phyloP scores from a whole-genome alignment of 1,139 yeast species.

The Taphrina populina region DNA sequence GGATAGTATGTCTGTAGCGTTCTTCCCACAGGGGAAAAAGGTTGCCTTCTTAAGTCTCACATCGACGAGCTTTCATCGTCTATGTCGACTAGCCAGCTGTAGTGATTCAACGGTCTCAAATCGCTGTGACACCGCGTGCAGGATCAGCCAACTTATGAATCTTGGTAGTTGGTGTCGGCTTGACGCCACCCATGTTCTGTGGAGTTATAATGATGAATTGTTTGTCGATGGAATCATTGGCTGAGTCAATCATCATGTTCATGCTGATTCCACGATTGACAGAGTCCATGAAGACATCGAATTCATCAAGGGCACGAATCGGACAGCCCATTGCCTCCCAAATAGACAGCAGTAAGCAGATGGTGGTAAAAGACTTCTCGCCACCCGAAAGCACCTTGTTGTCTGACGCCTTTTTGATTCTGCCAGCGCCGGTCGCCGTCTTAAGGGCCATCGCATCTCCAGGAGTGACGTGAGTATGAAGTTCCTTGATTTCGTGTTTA shows the following conservation, averaged over 20 bases:
- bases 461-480: conserved; percentile 37
- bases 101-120: no score
- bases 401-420: conserved; percentile 60
- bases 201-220: conserved; percentile 95
- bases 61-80: no score
- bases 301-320: conserved; percentile 89
- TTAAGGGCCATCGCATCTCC: conserved; percentile 41
- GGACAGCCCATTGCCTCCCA: conserved; percentile 92
- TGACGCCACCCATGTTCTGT: conserved; percentile 59
- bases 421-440: conserved; percentile 51
- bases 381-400: conserved; percentile 93
- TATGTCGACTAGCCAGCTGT: no score
- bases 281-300: conserved; percentile 97
- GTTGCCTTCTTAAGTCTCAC: no score
- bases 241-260: conserved; percentile 62
- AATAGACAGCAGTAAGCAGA: conserved; percentile 79
- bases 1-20: no score
- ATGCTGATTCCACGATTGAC: conserved; percentile 82
- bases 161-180: conserved; percentile 40
- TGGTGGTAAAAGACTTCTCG: conserved; percentile 90
- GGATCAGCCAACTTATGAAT: conserved; percentile 72
- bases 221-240: conserved; percentile 59
- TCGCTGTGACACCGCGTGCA: conserved; percentile 38
- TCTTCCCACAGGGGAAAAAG: no score
- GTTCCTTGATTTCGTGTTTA: conserved; percentile 49